phyloP scores from a whole-genome alignment of 192 early-diverging fungal genomes.

The Spizellomyces sp. region DNA sequence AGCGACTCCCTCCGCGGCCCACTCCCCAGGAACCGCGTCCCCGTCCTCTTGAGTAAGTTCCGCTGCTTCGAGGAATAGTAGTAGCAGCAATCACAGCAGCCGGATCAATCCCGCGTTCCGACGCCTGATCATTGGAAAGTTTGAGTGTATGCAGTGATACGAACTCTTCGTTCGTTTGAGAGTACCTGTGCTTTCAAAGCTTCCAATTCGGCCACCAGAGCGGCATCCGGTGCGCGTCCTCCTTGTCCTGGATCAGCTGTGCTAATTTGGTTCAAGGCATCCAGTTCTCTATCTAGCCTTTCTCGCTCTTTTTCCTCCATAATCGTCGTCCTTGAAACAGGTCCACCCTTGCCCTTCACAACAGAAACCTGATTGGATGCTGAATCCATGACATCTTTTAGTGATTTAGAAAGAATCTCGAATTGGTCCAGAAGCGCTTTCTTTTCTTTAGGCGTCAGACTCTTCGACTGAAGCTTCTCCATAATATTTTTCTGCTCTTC shows the following conservation, averaged over 20 bases:
- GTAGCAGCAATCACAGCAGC: constrained; percentile 16
- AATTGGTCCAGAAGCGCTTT: constrained; percentile 33
- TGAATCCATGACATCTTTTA: constrained; percentile 20
- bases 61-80: constrained; percentile 24
- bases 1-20: constrained; percentile 51
- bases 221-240: not conserved
- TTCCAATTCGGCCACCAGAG: constrained; percentile 59
- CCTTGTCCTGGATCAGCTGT: not conserved
- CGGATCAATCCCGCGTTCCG: constrained; percentile 43
- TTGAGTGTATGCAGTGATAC: not conserved
- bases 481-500: constrained; percentile 65
- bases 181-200: constrained; percentile 64
- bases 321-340: constrained; percentile 1
- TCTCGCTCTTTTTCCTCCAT: constrained; percentile 47
- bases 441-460: constrained; percentile 29
- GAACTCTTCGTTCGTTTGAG: not conserved
- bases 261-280: constrained; percentile 34
- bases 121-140: constrained; percentile 39
- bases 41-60: constrained; percentile 31
- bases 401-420: constrained; percentile 13
- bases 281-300: constrained; percentile 58
- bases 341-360: not conserved
- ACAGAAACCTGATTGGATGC: constrained; percentile 11
- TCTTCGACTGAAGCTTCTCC: constrained; percentile 59
- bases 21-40: constrained; percentile 50